Percentiles rank a stretch among this genome's conserved stretches.
These are phyloP conservation scores for Carex myosuroides DNA, from an alignment of 176 grass and related monocot genomes.

Conservation along the genomic window DNA sequence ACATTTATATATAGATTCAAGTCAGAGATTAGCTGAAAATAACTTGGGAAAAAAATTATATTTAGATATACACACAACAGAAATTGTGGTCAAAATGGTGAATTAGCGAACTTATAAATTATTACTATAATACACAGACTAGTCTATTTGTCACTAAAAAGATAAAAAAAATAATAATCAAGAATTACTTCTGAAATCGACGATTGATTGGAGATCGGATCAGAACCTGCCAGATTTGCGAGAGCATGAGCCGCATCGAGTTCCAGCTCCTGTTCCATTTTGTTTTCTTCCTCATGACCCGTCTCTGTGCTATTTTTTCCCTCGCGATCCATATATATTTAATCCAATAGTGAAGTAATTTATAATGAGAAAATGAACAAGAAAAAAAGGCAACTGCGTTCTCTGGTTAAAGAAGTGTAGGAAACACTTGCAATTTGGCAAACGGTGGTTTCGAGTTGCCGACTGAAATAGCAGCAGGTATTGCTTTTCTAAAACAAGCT, in stretches of 20 bases:
- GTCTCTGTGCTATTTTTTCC: background rate
- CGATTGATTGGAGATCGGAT: background rate
- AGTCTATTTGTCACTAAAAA: background rate
- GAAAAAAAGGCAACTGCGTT: background rate
- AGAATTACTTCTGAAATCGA: conserved; percentile 4
- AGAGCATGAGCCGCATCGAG: background rate
- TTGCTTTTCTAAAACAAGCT: background rate
- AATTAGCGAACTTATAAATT: background rate
- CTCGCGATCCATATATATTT: background rate
- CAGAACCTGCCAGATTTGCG: background rate
- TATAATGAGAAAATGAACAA: background rate
- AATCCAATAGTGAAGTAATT: background rate
- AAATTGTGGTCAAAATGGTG: background rate
- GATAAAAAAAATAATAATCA: background rate
- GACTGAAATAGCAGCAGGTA: background rate
- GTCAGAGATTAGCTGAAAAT: background rate
- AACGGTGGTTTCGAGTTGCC: background rate
- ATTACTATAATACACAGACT: background rate
- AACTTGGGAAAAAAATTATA: background rate
- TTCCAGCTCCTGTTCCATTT: background rate
- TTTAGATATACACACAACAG: background rate
- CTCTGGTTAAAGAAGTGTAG: background rate
- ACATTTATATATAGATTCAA: too few species aligned
- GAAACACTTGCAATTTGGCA: background rate
- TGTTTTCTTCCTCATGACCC: background rate